Conservation (phyloP, 2,329 filamentous ascomycete species). For the Colletotrichum sp. region DNA sequence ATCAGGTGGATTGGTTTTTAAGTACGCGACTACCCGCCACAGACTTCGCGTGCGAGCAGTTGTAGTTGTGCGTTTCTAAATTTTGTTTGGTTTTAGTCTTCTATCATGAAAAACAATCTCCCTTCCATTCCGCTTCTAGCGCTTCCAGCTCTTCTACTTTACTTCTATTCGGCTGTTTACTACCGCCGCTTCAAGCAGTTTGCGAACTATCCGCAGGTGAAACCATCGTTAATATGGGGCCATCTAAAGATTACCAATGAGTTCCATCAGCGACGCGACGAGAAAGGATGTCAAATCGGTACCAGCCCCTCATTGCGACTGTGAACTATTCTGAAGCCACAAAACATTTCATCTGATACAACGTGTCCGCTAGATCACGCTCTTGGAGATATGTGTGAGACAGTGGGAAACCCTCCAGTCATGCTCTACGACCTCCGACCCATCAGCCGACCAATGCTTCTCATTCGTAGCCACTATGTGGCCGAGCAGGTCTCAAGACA, state of each 20-base stretch:
- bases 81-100: neutral
- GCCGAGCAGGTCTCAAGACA: slow-evolving; percentile 42
- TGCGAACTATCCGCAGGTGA: slow-evolving; percentile 7
- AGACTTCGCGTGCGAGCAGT: too few relatives aligned
- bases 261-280: neutral
- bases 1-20: neutral
- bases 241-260: slow-evolving; percentile 9
- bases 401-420: slow-evolving; percentile 35
- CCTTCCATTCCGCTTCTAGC: neutral
- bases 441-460: slow-evolving; percentile 32
- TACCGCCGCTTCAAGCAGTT: slow-evolving; percentile 19
- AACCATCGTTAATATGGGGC: slow-evolving; percentile 18
- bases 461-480: slow-evolving; percentile 36
- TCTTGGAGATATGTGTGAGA: slow-evolving; percentile 30
- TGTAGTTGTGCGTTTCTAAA: neutral
- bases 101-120: neutral
- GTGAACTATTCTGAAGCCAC: neutral
- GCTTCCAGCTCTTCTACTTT: neutral
- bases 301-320: neutral
- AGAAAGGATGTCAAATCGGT: neutral
- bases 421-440: slow-evolving; percentile 41
- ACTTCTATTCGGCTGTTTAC: neutral
- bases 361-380: slow-evolving; percentile 22
- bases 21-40: neutral
- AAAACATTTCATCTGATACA: neutral